Evolutionary conservation across 768 basidiomycete species (phyloP).

Genomic region (Aureoboletus auriporus): DNA sequence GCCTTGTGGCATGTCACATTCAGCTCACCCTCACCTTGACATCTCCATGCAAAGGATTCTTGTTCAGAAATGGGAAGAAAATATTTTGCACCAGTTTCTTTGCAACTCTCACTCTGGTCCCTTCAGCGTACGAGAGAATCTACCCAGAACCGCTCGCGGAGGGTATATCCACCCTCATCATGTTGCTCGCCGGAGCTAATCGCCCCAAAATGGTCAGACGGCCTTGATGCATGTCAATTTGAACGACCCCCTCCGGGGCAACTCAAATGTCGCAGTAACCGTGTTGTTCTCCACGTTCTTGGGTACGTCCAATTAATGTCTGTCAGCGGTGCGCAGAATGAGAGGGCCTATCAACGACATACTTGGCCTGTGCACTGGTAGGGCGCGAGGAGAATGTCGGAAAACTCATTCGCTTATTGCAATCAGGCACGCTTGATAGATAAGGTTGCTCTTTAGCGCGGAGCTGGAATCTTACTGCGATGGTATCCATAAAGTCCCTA

Average conservation of each 20-base stretch:
- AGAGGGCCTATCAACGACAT: background rate
- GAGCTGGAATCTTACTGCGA: too few relatives aligned
- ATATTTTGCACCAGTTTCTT: background rate
- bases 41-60: slow-evolving; percentile 19
- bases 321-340: background rate
- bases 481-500: too few relatives aligned
- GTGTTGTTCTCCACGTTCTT: slow-evolving; percentile 43
- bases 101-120: slow-evolving; percentile 50
- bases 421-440: too few relatives aligned
- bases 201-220: slow-evolving; percentile 49
- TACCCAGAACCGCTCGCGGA: slow-evolving; percentile 46
- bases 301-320: slow-evolving; percentile 42
- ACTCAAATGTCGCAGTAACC: slow-evolving; percentile 53
- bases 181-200: slow-evolving; percentile 29
- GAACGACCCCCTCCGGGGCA: slow-evolving; percentile 50
- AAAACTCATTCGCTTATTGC: too few relatives aligned
- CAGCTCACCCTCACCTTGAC: slow-evolving; percentile 44
- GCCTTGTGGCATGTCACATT: slow-evolving; percentile 51
- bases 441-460: too few relatives aligned
- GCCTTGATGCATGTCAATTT: slow-evolving; percentile 47
- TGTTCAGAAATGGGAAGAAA: background rate
- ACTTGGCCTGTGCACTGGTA: slow-evolving; percentile 27
- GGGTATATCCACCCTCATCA: slow-evolving; percentile 32
- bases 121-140: slow-evolving; percentile 44
- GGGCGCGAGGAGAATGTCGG: slow-evolving; percentile 24